A percentile compares a stretch with the other conserved stretches of the same genome.
phyloP scores from a whole-genome alignment of 2,329 filamentous ascomycete species.

The Fonsecaea monophora region DNA sequence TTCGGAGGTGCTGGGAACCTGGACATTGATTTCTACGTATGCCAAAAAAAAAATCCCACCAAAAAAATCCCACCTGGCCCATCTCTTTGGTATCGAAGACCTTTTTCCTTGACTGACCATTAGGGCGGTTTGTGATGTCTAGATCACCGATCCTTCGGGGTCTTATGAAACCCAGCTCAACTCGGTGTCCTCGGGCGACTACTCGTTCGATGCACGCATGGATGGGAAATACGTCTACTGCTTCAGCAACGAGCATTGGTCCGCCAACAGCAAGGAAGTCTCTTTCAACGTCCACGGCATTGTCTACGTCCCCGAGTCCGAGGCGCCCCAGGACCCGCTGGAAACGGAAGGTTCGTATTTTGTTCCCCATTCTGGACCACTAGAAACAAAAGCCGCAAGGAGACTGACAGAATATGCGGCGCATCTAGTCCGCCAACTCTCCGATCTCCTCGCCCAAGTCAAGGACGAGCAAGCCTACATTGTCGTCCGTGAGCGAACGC shows the following conservation, averaged over 20 bases:
- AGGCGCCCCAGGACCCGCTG: conserved; percentile 83
- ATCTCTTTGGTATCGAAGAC: not conserved
- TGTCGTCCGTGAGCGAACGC: conserved; percentile 89
- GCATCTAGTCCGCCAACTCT: conserved; percentile 74
- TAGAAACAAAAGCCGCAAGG: not conserved
- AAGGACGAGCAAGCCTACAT: conserved; percentile 99
- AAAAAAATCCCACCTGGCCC: not conserved
- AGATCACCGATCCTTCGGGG: conserved; percentile 80
- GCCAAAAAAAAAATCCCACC: conserved; percentile 44
- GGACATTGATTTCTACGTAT: conserved; percentile 97
- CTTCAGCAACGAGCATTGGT: conserved; percentile 99
- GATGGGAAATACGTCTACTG: conserved; percentile 96
- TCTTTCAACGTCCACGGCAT: conserved; percentile 99
- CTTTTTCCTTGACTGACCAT: not conserved
- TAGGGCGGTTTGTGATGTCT: conserved; percentile 15
- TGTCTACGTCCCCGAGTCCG: conserved; percentile 91
- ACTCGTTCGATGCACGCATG: conserved; percentile 82
- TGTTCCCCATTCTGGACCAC: not conserved
- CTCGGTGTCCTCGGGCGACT: conserved; percentile 85
- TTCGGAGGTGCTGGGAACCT: conserved; percentile 94
- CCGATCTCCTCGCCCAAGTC: conserved; percentile 85
- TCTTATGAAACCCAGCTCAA: conserved; percentile 81
- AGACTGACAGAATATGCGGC: conserved; percentile 10
- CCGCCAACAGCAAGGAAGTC: conserved; percentile 93
- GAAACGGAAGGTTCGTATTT: conserved; percentile 76